Base-by-base conservation (phyloP, 2,329 filamentous ascomycete species). In the Colletotrichum liriopes region DNA sequence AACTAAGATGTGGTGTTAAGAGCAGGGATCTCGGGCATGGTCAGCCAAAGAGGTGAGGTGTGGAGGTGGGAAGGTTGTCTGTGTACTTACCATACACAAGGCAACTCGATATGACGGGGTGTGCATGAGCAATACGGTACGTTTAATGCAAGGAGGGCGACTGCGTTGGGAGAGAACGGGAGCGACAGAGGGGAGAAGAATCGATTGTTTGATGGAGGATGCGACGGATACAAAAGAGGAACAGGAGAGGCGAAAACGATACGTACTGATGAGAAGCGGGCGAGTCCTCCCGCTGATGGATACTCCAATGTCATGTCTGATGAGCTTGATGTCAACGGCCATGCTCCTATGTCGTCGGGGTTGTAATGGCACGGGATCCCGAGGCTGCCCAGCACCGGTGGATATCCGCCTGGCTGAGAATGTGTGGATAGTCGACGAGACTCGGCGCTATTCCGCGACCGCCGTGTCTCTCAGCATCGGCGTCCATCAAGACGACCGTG, bases 241-340 rank as follows among this genome's bases (percentile, higher is more conserved):
- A 29, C 63, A 20, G 39, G 32, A 23, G 51, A 59, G 67, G 67
- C 67, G 39, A 54, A 64, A 47, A 60, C 41, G 67, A 71, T 71
- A 71, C 55, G 63, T 71, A 67, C 49, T 29, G 32, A 39, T 26
- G 32, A 29, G 45, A 37, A 45, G 26, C 29, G 58, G 37, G 20
- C 41, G 26, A 59, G 51, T 18, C 16, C 18, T 14, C 20, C 37
- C 9, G 4, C 8, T n/a, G 29, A n/a, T 37, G 52, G 26, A 47
- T 5, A 35, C 29, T 37, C 58, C 12, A 14, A n/a, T 47, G 39
- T n/a, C 58, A 61, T 35, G 41, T 32, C 58, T 11, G 59, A 37
- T 39, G 56, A 59, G 59, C 59, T 62, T 62, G 29, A 62, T 49
- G 43, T 37, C 59, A 49, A 51, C 43, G 43, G 43, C 43, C 59